Percentiles rank a stretch among this genome's conserved stretches.
phyloP scores from a whole-genome alignment of 2,329 filamentous ascomycete species.

The Trichocomaceae sp. region DNA sequence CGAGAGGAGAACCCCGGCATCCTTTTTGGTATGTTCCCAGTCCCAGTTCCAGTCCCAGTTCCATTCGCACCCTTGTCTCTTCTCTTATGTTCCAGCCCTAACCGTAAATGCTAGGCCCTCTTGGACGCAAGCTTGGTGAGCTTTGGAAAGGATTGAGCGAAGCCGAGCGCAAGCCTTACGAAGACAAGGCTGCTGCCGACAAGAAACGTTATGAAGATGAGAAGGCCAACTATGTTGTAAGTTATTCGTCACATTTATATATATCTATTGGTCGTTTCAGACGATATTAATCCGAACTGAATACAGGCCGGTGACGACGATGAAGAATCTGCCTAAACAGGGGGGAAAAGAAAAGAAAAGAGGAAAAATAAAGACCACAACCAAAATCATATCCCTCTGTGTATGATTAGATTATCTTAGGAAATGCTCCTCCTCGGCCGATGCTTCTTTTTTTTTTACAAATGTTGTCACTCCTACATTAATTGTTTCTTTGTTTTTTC shows the following conservation, averaged over 20 bases:
- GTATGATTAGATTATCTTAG: conserved; percentile 11
- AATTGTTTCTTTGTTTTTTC: conserved; percentile 2
- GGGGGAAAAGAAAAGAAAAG: too few relatives aligned
- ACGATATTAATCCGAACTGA: background rate
- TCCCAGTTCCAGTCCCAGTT: too few relatives aligned
- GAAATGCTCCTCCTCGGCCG: conserved; percentile 5
- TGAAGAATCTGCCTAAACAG: conserved; percentile 13
- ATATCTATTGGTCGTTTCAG: too few relatives aligned
- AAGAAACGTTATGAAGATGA: conserved; percentile 99
- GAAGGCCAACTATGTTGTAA: conserved; percentile 88
- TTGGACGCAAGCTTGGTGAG: conserved; percentile 96
- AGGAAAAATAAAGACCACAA: background rate
- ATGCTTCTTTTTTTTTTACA: background rate
- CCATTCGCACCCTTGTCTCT: background rate
- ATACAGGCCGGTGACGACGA: conserved; percentile 10
- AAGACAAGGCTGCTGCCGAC: conserved; percentile 91
- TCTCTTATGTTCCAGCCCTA: too few relatives aligned
- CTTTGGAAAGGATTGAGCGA: conserved; percentile 96
- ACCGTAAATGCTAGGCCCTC: conserved; percentile 72
- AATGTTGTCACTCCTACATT: conserved; percentile 3
- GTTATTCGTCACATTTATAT: conserved; percentile 21
- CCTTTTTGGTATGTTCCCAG: conserved; percentile 66
- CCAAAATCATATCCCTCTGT: conserved; percentile 9
- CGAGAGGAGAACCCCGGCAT: conserved; percentile 98
- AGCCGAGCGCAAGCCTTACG: conserved; percentile 87